Evolutionary conservation across 257 asterid genomes (phyloP).

Genomic region (Solanum acaule): DNA sequence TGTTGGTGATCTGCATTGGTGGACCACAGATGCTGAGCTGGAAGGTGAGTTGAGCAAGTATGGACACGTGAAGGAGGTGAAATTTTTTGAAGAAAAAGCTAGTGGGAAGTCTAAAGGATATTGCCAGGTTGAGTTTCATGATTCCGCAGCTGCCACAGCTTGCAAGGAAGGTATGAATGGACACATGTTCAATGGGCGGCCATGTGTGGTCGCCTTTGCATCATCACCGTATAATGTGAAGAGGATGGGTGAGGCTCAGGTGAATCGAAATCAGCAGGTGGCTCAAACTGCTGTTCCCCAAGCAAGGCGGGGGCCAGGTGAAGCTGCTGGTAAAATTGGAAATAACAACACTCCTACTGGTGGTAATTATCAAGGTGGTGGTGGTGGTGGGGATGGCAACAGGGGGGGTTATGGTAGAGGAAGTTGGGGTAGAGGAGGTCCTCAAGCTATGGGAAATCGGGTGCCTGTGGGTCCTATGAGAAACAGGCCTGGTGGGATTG

Average conservation of each 20-base stretch:
- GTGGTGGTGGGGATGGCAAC: constrained; percentile 16
- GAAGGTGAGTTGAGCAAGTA: constrained; percentile 69
- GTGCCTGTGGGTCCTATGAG: constrained; percentile 35
- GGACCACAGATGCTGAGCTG: constrained; percentile 95
- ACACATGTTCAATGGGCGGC: constrained; percentile 67
- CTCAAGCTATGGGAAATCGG: constrained; percentile 28
- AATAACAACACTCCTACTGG: constrained; percentile 37
- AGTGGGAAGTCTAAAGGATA: constrained; percentile 98
- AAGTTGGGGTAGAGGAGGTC: constrained; percentile 54
- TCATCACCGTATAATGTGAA: constrained; percentile 70
- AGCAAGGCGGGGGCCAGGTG: constrained; percentile 53
- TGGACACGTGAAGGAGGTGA: constrained; percentile 86
- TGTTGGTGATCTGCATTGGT: constrained; percentile 96
- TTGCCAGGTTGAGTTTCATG: constrained; percentile 88
- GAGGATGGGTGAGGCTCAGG: constrained; percentile 82
- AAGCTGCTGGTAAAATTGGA: constrained; percentile 36
- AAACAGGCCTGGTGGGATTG: constrained; percentile 55
- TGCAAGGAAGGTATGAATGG: constrained; percentile 92
- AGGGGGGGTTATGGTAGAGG: constrained; percentile 79
- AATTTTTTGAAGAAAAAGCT: constrained; percentile 86
- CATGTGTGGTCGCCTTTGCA: constrained; percentile 94
- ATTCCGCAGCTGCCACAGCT: constrained; percentile 64
- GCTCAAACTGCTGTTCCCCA: constrained; percentile 32
- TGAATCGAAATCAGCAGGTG: constrained; percentile 49
- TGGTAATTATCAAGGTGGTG: constrained; percentile 26